Conservation (phyloP, 2,329 filamentous ascomycete genomes). For the Hyphodiscus sp. region DNA sequence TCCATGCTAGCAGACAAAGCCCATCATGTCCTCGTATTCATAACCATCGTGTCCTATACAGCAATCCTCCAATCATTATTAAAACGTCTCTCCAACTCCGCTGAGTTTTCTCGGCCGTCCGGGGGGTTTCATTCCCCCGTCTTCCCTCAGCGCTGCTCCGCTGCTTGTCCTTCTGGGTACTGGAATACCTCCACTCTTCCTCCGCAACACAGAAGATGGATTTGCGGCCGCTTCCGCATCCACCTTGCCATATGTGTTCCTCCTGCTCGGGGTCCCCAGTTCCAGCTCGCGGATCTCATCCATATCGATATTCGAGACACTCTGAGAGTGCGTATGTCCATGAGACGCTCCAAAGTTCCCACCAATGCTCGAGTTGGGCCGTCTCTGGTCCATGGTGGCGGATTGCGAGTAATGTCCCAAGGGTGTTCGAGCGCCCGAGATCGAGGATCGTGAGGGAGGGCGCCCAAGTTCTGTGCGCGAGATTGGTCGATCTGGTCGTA, state of each 20-base stretch:
- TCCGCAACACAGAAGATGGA: slow-evolving; percentile 35
- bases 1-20: slow-evolving; percentile 2
- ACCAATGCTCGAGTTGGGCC: slow-evolving; percentile 29
- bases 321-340: slow-evolving; percentile 30
- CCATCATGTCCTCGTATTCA: slow-evolving; percentile 1
- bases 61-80: slow-evolving; percentile 15
- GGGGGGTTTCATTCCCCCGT: slow-evolving; percentile 23
- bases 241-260: slow-evolving; percentile 37
- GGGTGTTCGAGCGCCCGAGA: slow-evolving; percentile 29
- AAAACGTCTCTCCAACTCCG: slow-evolving; percentile 53
- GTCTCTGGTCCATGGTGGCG: slow-evolving; percentile 23
- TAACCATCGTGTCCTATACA: slow-evolving; percentile 17
- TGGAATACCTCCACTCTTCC: slow-evolving; percentile 33
- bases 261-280: slow-evolving; percentile 38
- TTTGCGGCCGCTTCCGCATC: slow-evolving; percentile 41
- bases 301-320: slow-evolving; percentile 27
- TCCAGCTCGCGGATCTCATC: slow-evolving; percentile 25
- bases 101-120: slow-evolving; percentile 39
- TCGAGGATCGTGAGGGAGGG: slow-evolving; percentile 27
- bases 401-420: slow-evolving; percentile 30
- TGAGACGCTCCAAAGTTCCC: slow-evolving; percentile 25
- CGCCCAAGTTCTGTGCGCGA: slow-evolving; percentile 26
- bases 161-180: slow-evolving; percentile 23
- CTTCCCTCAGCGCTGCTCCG: slow-evolving; percentile 20
- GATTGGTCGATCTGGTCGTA: slow-evolving; percentile 25